A percentile compares a stretch with the other conserved stretches of the same genome.
Conservation (phyloP, 2,329 filamentous ascomycete genomes). For the Tolypocladium inflatum region DNA sequence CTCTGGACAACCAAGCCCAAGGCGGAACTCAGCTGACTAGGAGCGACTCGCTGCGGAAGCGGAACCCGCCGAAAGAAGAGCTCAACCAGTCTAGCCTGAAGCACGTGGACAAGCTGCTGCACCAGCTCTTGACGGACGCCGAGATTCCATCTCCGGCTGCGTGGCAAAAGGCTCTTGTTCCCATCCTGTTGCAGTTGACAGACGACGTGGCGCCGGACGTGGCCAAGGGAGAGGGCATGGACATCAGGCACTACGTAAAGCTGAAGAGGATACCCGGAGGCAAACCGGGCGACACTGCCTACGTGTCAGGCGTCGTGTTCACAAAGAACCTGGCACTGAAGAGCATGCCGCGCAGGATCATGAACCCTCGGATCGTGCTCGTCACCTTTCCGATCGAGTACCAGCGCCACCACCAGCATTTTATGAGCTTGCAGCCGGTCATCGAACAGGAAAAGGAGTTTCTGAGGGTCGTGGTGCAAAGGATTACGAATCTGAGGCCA, state of each 20-base stretch:
- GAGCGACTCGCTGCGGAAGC: slow-evolving; percentile 74
- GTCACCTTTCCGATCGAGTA: slow-evolving; percentile 96
- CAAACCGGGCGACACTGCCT: slow-evolving; percentile 83
- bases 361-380: slow-evolving; percentile 78
- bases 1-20: slow-evolving; percentile 34
- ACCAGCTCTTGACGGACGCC: slow-evolving; percentile 72
- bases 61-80: slow-evolving; percentile 65
- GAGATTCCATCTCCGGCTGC: slow-evolving; percentile 61
- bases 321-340: slow-evolving; percentile 95
- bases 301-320: slow-evolving; percentile 93
- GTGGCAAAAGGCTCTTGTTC: slow-evolving; percentile 86
- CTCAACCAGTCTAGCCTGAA: slow-evolving; percentile 79
- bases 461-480: slow-evolving; percentile 78
- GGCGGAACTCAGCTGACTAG: slow-evolving; percentile 49
- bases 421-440: slow-evolving; percentile 95
- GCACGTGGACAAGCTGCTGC: slow-evolving; percentile 78
- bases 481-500: slow-evolving; percentile 78
- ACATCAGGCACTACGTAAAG: slow-evolving; percentile 95
- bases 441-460: slow-evolving; percentile 96
- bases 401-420: slow-evolving; percentile 75
- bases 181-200: slow-evolving; percentile 81
- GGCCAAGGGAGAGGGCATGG: slow-evolving; percentile 84
- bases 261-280: slow-evolving; percentile 93
- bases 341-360: slow-evolving; percentile 84
- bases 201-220: slow-evolving; percentile 94